phyloP scores from a whole-genome alignment of 164 flowering plant species.

The Saururus chinensis region DNA sequence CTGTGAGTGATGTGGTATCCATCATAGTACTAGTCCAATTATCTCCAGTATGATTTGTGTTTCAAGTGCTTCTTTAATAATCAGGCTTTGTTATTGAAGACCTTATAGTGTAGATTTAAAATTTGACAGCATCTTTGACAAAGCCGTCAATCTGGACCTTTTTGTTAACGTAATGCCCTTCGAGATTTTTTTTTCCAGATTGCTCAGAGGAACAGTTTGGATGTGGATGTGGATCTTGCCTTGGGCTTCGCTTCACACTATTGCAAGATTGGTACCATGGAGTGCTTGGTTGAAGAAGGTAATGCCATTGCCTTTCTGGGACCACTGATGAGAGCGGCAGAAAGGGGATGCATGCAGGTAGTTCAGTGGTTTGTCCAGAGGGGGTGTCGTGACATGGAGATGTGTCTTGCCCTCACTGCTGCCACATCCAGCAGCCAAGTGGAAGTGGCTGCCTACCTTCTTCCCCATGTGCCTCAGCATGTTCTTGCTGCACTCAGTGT shows the following conservation, averaged over 20 bases:
- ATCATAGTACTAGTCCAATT: too few relatives aligned
- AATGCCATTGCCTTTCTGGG: constrained; percentile 82
- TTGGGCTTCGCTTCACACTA: constrained; percentile 96
- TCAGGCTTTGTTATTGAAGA: too few relatives aligned
- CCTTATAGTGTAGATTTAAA: too few relatives aligned
- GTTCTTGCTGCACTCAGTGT: constrained; percentile 87
- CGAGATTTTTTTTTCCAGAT: constrained; percentile 30
- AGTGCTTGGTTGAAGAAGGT: constrained; percentile 90
- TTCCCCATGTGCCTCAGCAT: constrained; percentile 85
- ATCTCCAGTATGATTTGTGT: too few relatives aligned
- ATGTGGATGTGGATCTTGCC: constrained; percentile 89
- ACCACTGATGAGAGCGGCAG: constrained; percentile 95
- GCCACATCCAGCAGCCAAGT: constrained; percentile 89
- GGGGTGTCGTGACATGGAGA: constrained; percentile 93
- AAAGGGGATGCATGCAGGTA: constrained; percentile 83
- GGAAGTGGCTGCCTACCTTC: constrained; percentile 66
- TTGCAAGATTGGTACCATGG: constrained; percentile 87
- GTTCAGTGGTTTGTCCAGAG: constrained; percentile 85
- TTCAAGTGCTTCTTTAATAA: too few relatives aligned
- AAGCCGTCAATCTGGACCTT: background rate
- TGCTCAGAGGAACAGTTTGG: constrained; percentile 95
- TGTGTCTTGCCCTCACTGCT: constrained; percentile 91
- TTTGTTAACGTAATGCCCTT: background rate
- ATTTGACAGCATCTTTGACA: too few relatives aligned
- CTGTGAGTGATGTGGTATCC: too few relatives aligned